Conservation (phyloP, 139 green algal species). For the Dunaliella sp. region DNA sequence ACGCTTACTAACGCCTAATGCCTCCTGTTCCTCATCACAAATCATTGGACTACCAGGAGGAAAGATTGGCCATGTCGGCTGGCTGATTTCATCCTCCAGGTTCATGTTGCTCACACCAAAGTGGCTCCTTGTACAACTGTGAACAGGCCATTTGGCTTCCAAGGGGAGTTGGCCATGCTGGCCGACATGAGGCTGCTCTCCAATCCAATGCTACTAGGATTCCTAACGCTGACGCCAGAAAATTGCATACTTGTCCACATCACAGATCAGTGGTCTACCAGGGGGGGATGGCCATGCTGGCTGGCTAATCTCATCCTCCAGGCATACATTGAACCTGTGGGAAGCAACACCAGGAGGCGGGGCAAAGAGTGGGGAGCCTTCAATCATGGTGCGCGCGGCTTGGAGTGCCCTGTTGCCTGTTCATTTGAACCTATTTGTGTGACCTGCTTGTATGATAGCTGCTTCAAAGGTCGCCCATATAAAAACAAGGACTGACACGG, state of each 20-base stretch:
- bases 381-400: slow-evolving; percentile 35
- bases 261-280: slow-evolving; percentile 42
- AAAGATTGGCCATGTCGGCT: slow-evolving; percentile 60
- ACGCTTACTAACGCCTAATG: too few species aligned
- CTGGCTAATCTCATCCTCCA: slow-evolving; percentile 49
- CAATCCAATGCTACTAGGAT: too few species aligned
- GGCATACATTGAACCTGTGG: slow-evolving; percentile 67
- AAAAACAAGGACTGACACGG: too few species aligned
- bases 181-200: too few species aligned
- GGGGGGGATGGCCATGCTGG: slow-evolving; percentile 59
- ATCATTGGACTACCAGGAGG: slow-evolving; percentile 51
- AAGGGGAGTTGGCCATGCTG: slow-evolving; percentile 54
- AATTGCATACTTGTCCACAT: slow-evolving; percentile 1
- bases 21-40: slow-evolving; percentile 2
- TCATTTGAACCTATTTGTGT: too few species aligned
- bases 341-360: slow-evolving; percentile 52
- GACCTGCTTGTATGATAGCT: too few species aligned
- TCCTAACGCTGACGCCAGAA: too few species aligned
- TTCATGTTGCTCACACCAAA: too few species aligned
- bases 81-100: slow-evolving; percentile 44
- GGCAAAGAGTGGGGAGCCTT: slow-evolving; percentile 21
- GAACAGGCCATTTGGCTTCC: slow-evolving; percentile 43
- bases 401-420: too few species aligned
- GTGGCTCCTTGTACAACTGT: too few species aligned
- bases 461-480: too few species aligned